phyloP scores from a whole-genome alignment of 2,329 filamentous ascomycete species.

The Cercospora sojina region DNA sequence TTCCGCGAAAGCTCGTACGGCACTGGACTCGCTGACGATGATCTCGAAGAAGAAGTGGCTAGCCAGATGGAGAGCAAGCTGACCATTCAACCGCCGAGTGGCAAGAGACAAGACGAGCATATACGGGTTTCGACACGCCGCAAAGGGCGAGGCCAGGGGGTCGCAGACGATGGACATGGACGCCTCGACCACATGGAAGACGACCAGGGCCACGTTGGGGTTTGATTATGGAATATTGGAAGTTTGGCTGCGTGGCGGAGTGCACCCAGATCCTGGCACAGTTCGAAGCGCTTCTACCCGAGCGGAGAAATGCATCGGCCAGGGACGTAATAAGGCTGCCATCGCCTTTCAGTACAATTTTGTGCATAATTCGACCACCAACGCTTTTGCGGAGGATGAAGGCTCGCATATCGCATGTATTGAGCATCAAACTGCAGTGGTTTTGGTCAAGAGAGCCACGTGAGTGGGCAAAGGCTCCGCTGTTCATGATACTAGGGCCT shows the following conservation, averaged over 20 bases:
- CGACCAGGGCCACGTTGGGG: slow-evolving; percentile 5
- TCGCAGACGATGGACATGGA: slow-evolving; percentile 1
- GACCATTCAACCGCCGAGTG: slow-evolving; percentile 24
- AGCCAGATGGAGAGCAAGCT: slow-evolving; percentile 31
- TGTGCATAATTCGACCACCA: neutral
- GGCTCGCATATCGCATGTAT: neutral
- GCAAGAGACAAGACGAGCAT: slow-evolving; percentile 20
- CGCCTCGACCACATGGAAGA: slow-evolving; percentile 19
- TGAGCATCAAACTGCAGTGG: neutral
- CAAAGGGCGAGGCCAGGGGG: slow-evolving; percentile 14
- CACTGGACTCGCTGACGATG: slow-evolving; percentile 10
- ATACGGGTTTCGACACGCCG: slow-evolving; percentile 29
- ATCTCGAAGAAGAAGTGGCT: slow-evolving; percentile 26
- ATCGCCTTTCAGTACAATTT: neutral
- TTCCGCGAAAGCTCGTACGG: slow-evolving; percentile 8
- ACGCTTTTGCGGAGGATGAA: neutral
- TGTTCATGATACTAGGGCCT: neutral
- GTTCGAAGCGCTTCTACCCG: neutral
- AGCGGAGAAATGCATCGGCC: neutral
- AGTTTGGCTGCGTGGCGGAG: neutral
- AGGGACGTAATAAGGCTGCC: neutral
- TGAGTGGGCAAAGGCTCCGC: neutral
- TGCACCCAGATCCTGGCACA: neutral
- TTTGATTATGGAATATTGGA: neutral
- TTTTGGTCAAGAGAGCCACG: neutral